phyloP scores from a whole-genome alignment of 805 yeast species.

The Priceomyces medius region DNA sequence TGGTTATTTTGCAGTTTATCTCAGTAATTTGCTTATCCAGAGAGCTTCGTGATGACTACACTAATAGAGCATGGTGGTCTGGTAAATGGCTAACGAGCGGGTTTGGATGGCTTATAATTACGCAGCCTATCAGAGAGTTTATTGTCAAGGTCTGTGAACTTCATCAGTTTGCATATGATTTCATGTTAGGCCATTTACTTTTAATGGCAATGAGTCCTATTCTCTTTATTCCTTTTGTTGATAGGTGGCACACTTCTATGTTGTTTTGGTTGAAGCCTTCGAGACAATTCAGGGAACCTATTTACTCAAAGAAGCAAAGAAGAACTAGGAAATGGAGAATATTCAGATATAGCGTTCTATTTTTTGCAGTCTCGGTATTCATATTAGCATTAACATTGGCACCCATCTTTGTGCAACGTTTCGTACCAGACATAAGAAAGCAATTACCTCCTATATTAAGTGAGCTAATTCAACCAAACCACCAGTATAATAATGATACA shows the following conservation, averaged over 20 bases:
- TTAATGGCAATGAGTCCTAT: constrained; percentile 40
- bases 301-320: constrained; percentile 40
- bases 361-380: constrained; percentile 37
- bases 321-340: constrained; percentile 28
- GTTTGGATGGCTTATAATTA: constrained; percentile 33
- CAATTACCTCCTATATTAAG: constrained; percentile 13
- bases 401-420: constrained; percentile 43
- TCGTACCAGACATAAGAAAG: constrained; percentile 14
- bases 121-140: constrained; percentile 49
- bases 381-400: constrained; percentile 42
- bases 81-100: constrained; percentile 47
- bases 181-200: constrained; percentile 43
- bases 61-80: constrained; percentile 55
- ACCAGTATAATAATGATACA: constrained; percentile 65
- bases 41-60: constrained; percentile 40
- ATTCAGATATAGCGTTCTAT: constrained; percentile 46
- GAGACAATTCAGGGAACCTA: constrained; percentile 32
- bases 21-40: constrained; percentile 35
- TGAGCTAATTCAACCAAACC: constrained; percentile 54
- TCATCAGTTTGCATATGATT: constrained; percentile 49
- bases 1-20: constrained; percentile 30
- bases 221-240: constrained; percentile 46
- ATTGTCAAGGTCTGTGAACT: constrained; percentile 46
- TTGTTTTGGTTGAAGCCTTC: constrained; percentile 50
- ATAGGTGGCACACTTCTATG: constrained; percentile 49